Evolutionary conservation across 2,329 filamentous ascomycete species (phyloP).

Genomic region (Fusarium subglutinans): DNA sequence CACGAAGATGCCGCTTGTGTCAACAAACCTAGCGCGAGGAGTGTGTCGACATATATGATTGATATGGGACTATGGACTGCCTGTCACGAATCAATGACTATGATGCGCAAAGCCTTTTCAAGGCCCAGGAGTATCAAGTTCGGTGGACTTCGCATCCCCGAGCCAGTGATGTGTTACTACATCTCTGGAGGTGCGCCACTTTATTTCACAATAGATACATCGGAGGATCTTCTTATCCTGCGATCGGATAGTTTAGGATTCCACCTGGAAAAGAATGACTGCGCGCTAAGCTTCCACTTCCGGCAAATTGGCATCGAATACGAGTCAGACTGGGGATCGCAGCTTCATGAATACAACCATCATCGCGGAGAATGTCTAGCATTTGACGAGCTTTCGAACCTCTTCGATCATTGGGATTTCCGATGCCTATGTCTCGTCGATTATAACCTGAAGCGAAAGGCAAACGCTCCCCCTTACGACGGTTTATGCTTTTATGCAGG

Average conservation of each 20-base stretch:
- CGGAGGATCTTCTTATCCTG: neutral
- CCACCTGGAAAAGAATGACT: accelerated
- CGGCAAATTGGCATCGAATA: neutral
- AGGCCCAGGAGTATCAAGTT: neutral
- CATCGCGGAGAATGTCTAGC: neutral
- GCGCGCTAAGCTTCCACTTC: neutral
- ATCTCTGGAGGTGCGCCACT: neutral
- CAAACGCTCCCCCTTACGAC: neutral
- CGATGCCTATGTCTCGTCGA: neutral
- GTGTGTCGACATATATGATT: neutral
- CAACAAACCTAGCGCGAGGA: neutral
- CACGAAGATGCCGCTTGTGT: neutral
- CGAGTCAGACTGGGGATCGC: neutral
- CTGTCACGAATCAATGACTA: neutral
- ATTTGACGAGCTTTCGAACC: no score
- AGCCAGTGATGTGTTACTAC: neutral
- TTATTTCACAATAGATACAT: neutral
- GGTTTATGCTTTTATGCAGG: neutral
- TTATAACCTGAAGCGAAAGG: neutral
- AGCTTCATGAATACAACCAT: neutral
- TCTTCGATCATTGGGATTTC: no score
- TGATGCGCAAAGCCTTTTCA: neutral
- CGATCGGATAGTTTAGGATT: neutral
- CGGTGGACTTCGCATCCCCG: neutral
- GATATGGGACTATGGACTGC: constrained; percentile 7